Evolutionary conservation across 257 asterid genomes (phyloP), one percentile per base, ranked within the genome.

Genomic region (Penstemon newberryi): DNA sequence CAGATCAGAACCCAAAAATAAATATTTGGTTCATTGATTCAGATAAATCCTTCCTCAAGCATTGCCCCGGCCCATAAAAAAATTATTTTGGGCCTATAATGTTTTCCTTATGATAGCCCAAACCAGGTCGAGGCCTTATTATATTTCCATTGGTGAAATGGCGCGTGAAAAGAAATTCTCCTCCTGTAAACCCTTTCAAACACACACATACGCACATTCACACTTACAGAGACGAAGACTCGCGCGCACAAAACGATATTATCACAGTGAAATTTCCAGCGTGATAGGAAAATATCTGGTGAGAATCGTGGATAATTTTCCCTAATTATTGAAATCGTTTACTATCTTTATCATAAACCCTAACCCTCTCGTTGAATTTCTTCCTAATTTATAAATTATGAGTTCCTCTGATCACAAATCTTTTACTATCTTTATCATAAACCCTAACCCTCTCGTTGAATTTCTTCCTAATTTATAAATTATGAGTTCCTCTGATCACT

Each of bases 81-180:
- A 25, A 25, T 25, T 25, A 1, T 25, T 25, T 25, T 25, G 33
- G 33, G 33, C 33, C 33, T 15, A 15, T 15, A 15, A 15, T 15
- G 18, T 15, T 15, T 25, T 25, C 0, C 33, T 25, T 25, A 25
- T 1, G 33, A 25, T 25, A 25, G 33, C 33, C 33, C 33, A 25
- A 25, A 25, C 1, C 33, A 25, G 33, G 33, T 25, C 33, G 0
- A 25, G 1, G 33, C 71, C 71, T 40, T 53, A 5, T 53, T 47
- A 25, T 19, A 47, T 41, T 68, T 45, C 73, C 73, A 44, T 53
- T 66, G 67, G 18, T 41, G 62, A 43, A 67, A 60, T 61, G 62
- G 75, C 75, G 69, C 60, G 60, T 58, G 60, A 59, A 42, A 44
- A 56, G 43, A 47, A 19, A 9, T n/a, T 56, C 53, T 50, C 46